Evolutionary conservation across 176 grass and related monocot genomes (phyloP).

Genomic region (Aegilops sharonensis): DNA sequence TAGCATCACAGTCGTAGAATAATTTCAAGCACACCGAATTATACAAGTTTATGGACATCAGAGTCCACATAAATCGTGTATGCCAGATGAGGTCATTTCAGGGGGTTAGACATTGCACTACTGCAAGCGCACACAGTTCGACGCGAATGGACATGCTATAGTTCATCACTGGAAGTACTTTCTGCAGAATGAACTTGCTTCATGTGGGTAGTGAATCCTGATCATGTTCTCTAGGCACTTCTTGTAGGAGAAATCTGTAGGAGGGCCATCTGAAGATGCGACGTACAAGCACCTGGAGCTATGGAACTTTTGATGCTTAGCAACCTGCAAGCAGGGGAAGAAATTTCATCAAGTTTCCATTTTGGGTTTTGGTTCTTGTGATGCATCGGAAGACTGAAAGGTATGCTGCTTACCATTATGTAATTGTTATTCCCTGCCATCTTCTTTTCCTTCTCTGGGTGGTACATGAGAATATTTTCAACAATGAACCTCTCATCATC

Average conservation of each 20-base stretch:
- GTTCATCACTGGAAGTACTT: conserved; percentile 44
- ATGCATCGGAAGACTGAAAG: neutral
- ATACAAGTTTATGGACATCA: conserved; percentile 26
- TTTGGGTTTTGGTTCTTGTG: neutral
- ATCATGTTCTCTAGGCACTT: conserved; percentile 57
- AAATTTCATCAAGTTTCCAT: neutral
- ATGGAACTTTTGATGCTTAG: conserved; percentile 27
- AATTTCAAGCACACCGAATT: neutral
- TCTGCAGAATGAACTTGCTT: conserved; percentile 42
- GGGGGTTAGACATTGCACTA: neutral
- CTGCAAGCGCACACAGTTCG: neutral
- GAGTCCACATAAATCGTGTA: neutral
- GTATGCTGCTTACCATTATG: conserved; percentile 40
- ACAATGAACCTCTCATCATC: conserved; percentile 35
- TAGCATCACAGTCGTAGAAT: conserved; percentile 15
- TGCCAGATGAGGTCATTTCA: neutral
- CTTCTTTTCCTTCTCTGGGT: conserved; percentile 53
- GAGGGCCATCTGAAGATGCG: conserved; percentile 15
- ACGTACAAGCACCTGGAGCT: conserved; percentile 51
- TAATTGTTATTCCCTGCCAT: conserved; percentile 35
- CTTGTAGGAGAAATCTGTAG: conserved; percentile 53
- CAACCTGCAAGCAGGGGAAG: conserved; percentile 30
- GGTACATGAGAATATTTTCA: conserved; percentile 41
- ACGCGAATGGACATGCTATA: neutral
- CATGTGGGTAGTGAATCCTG: conserved; percentile 30